These are phyloP conservation scores for Pseudodiploospora longispora DNA, from an alignment of 2,329 filamentous ascomycete species.

Conservation along the genomic window DNA sequence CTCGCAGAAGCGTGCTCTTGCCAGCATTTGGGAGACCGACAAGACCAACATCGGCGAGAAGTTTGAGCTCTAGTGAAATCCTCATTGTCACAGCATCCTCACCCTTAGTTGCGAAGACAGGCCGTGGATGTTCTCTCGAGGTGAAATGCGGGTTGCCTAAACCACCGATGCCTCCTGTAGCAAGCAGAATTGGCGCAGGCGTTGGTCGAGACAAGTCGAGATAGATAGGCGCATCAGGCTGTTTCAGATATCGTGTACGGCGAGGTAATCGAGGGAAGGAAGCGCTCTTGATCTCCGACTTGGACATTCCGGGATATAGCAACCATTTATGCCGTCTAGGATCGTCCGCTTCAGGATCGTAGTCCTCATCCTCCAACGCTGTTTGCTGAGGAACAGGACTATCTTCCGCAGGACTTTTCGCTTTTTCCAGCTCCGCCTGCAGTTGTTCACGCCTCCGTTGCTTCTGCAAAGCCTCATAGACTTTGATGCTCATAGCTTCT, in stretches of 20 bases:
- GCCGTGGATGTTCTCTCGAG: conserved; percentile 63
- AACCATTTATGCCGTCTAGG: conserved; percentile 67
- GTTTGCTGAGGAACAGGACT: conserved; percentile 2
- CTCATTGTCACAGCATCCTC: conserved; percentile 70
- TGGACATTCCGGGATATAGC: conserved; percentile 69
- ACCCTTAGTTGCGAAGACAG: conserved; percentile 83
- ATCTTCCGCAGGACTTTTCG: conserved; percentile 7
- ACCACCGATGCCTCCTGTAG: conserved; percentile 80
- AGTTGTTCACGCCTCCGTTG: conserved; percentile 21
- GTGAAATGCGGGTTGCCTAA: conserved; percentile 91
- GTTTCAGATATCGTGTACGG: conserved; percentile 49
- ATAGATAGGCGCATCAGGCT: conserved; percentile 65
- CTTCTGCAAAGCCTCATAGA: conserved; percentile 25
- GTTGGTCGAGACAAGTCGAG: conserved; percentile 71
- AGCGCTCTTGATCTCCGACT: conserved; percentile 55
- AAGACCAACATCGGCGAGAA: conserved; percentile 88
- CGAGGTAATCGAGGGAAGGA: conserved; percentile 43
- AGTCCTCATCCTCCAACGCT: conserved; percentile 13
- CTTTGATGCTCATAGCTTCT: conserved; percentile 37
- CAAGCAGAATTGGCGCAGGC: conserved; percentile 74
- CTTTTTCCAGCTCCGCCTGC: conserved; percentile 10
- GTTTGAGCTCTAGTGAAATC: conserved; percentile 83
- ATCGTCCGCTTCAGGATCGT: conserved; percentile 35
- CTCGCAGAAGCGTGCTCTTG: conserved; percentile 84
- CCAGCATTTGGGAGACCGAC: conserved; percentile 94